Base-by-base conservation (phyloP, 257 asterid species). In the Jacaranda copaia region DNA sequence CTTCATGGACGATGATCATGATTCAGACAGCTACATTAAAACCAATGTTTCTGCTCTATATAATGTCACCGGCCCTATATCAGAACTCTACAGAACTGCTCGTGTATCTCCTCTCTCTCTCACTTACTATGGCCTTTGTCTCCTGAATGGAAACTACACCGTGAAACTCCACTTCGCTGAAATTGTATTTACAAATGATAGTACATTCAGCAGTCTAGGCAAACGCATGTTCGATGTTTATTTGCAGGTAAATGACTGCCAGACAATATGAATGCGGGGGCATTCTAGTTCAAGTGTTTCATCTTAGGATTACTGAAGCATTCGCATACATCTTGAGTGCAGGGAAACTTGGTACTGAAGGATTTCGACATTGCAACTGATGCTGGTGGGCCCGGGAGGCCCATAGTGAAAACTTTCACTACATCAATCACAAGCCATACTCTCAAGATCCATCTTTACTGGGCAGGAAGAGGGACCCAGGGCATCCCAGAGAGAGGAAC, bases 401-500 rank as follows among this genome's bases (percentile, higher is more conserved):
- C 97, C 15, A 70, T 92, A 8, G 18, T 91, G 59, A 88, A 86
- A 82, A 84, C 40, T 60, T 91, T 88, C 83, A 89, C 83, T 18
- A 88, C 42, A 59, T 52, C 46, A 14, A 91, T 94, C 12, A 88
- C 87, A 1, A 81, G 84, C 53, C 70, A 79, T 75, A 89, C 97
- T 4, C 72, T 94, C 85, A 89, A 92, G 82, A 83, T 94, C 84
- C 98, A 89, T 81, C 83, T 92, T 51, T 91, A 92, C 80, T 94
- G 98, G 98, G 95, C 96, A 1, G 97, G 98, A 76, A 88, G 59
- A 74, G 98, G 98, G 73, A 94, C 99, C 14, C 89, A 96, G 0
- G 97, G 98, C 79, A 89, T 94, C 52, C 99, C 99, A 35, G 60
- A 48, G 5, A 88, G 99, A 84, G 98, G 98, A 81, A 85, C 80